Evolutionary conservation across 2,329 filamentous ascomycete species (phyloP).

Genomic region (Pyrenophora seminiperda): DNA sequence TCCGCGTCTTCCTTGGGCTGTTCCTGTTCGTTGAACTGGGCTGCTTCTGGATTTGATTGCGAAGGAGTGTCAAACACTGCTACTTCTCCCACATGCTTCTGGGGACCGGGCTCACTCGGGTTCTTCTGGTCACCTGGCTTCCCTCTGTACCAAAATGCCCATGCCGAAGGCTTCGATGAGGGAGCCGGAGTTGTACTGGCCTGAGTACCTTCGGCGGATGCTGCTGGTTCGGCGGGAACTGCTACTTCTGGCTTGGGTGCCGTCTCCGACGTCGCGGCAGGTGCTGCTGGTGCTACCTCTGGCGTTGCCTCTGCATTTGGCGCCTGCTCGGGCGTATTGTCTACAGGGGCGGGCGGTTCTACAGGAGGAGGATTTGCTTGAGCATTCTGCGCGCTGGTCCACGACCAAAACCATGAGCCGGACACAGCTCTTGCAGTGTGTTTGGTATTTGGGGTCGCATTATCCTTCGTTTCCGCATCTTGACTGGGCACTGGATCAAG

Average conservation of each 20-base stretch:
- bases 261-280: conserved; percentile 2
- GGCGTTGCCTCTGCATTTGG: conserved; percentile 14
- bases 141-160: conserved; percentile 80
- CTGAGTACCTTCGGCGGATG: conserved; percentile 11
- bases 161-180: conserved; percentile 64
- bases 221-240: conserved; percentile 10
- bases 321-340: conserved; percentile 9
- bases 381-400: conserved; percentile 55
- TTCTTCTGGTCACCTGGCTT: conserved; percentile 55
- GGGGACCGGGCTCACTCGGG: conserved; percentile 63
- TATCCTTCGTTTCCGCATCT: conserved; percentile 25
- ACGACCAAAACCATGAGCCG: conserved; percentile 56
- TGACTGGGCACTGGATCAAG: conserved; percentile 3
- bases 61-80: conserved; percentile 58
- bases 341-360: conserved; percentile 12
- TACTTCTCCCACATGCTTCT: conserved; percentile 59
- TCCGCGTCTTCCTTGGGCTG: conserved; percentile 24
- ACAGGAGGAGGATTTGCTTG: conserved; percentile 34
- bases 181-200: conserved; percentile 34
- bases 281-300: background rate
- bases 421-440: conserved; percentile 26
- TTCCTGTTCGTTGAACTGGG: conserved; percentile 56
- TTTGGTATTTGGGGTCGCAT: conserved; percentile 11
- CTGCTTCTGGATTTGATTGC: conserved; percentile 56
- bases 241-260: conserved; percentile 5